These are phyloP conservation scores for Ceratobasidium sp. DNA, from an alignment of 1,284 basidiomycete genomes.

Conservation along the genomic window DNA sequence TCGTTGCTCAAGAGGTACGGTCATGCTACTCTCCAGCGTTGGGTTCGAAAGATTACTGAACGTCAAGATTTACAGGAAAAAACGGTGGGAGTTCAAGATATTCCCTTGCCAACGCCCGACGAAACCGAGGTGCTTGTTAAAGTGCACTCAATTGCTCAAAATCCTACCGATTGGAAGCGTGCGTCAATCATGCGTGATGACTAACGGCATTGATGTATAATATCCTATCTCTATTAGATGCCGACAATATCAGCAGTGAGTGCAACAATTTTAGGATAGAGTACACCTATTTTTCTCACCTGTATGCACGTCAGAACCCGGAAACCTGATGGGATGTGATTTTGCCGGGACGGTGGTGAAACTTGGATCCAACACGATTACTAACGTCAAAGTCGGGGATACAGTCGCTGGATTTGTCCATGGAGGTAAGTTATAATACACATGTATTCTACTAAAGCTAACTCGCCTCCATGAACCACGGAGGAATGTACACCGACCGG, in stretches of 20 bases:
- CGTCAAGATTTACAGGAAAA: slow-evolving; percentile 26
- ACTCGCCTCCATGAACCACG: neutral
- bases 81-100: slow-evolving; percentile 38
- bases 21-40: neutral
- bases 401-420: slow-evolving; percentile 59
- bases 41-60: neutral
- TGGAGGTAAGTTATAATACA: slow-evolving; percentile 51
- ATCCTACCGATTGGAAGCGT: slow-evolving; percentile 58
- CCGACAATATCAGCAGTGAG: slow-evolving; percentile 36
- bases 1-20: slow-evolving; percentile 34
- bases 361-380: slow-evolving; percentile 50
- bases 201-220: too few relatives aligned
- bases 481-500: slow-evolving; percentile 39
- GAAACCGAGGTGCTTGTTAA: slow-evolving; percentile 54
- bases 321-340: slow-evolving; percentile 58
- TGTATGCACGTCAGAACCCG: slow-evolving; percentile 50
- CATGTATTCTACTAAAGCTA: neutral
- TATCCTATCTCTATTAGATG: neutral
- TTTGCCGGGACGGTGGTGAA: slow-evolving; percentile 57
- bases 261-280: neutral
- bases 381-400: slow-evolving; percentile 56
- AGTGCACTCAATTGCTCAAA: slow-evolving; percentile 55
- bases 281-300: neutral
- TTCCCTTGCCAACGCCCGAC: slow-evolving; percentile 50
- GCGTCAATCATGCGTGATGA: neutral